Evolutionary conservation across 768 basidiomycete genomes (phyloP), one percentile per base, ranked within the genome.

Genomic region (Boletus subcaerulescens): DNA sequence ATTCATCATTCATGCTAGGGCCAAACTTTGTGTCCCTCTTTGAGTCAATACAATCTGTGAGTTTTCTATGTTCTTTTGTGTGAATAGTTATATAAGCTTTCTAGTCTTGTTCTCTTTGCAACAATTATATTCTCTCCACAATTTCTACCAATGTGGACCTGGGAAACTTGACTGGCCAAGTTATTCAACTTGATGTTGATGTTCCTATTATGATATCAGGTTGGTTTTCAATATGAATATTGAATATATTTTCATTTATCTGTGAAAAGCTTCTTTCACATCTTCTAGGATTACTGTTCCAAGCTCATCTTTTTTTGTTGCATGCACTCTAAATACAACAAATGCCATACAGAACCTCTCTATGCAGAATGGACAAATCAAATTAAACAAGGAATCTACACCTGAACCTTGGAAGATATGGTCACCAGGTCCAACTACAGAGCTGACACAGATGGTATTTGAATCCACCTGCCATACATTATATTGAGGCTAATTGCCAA

Each of bases 241-340:
- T 11, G 2, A 10, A 17, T 35, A 35, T 11, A 35, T 11, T 17
- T 29, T 44, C 2, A 29, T 15, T 29, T 29, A 15, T 44, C 11
- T 29, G 43, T 29, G 17, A 29, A 44, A 44, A 44, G 14, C 1
- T 17, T 22, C 5, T 26, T 0, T 1, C 6, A 2, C 0, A 14
- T 3, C 13, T n/a, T 0, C 9, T 29, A n/a, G 24, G 0, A 3
- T 22, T 11, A 20, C 7, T 15, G 10, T 50, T 17, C 22, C 53
- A 38, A 31, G 8, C 17, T 46, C 39, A 20, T 10, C 46, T 3
- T 48, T 42, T 39, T 60, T 48, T 52, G 46, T 49, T 12, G 56
- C 46, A 55, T 60, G 59, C 8, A 45, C 42, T 18, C 14, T 59
- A 7, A 29, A 41, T 40, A n/a, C 50, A 29, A 36, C 14, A 36